These are phyloP conservation scores for Russula sp. DNA, from an alignment of 768 basidiomycete genomes.

Conservation along the genomic window DNA sequence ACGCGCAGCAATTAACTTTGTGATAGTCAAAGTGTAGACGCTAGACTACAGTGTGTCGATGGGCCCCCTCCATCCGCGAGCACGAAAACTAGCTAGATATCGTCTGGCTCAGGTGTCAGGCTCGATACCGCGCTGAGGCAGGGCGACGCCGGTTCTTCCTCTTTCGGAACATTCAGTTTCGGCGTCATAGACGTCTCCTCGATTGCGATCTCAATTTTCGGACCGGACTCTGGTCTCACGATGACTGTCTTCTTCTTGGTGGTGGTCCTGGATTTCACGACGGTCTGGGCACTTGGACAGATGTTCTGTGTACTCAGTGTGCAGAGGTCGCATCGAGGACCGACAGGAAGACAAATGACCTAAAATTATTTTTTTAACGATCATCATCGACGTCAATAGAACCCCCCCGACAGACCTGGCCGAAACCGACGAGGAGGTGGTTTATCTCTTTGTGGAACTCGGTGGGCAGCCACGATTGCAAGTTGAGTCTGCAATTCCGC, in stretches of 20 bases:
- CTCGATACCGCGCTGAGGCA: slow-evolving; percentile 7
- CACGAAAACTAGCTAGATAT: background rate
- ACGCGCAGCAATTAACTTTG: background rate
- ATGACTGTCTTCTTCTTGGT: slow-evolving; percentile 5
- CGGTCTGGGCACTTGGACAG: slow-evolving; percentile 58
- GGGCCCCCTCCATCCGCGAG: background rate
- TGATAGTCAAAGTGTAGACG: background rate
- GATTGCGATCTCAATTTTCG: slow-evolving; percentile 35
- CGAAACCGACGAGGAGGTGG: slow-evolving; percentile 75
- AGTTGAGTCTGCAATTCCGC: slow-evolving; percentile 44
- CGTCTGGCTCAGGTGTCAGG: slow-evolving; percentile 13
- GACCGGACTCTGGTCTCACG: slow-evolving; percentile 23
- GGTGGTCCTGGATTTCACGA: slow-evolving; percentile 23
- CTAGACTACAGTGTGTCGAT: background rate
- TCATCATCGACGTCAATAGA: background rate
- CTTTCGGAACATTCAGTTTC: background rate
- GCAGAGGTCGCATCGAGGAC: slow-evolving; percentile 59
- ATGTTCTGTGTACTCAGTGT: slow-evolving; percentile 45
- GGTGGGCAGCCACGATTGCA: slow-evolving; percentile 78
- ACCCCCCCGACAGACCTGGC: slow-evolving; percentile 48
- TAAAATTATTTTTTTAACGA: slow-evolving; percentile 30
- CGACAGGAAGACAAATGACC: slow-evolving; percentile 61
- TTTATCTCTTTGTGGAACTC: slow-evolving; percentile 72
- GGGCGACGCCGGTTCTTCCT: slow-evolving; percentile 1
- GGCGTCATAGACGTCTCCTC: slow-evolving; percentile 26